Percentiles rank a stretch among this genome's conserved stretches.
Conservation (phyloP, 2,329 filamentous ascomycete species). For the Diaporthe velutina region DNA sequence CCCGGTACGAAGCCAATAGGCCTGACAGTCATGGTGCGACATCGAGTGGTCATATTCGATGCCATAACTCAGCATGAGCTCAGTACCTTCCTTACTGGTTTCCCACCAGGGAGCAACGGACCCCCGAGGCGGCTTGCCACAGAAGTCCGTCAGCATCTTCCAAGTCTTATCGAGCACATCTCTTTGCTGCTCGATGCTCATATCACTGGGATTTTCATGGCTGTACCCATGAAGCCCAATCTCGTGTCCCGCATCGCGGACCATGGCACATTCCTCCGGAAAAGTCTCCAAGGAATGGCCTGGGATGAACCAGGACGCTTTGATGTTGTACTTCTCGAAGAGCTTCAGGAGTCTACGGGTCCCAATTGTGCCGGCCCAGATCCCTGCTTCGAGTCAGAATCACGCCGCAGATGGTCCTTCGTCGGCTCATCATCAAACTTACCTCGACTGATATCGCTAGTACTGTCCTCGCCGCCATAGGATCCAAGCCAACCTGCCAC, state of each 20-base stretch:
- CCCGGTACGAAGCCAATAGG: constrained; percentile 73
- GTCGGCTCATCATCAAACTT: constrained; percentile 32
- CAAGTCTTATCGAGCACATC: constrained; percentile 83
- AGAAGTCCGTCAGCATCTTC: constrained; percentile 77
- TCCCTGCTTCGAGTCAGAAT: constrained; percentile 44
- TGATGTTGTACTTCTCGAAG: constrained; percentile 80
- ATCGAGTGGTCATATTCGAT: constrained; percentile 79
- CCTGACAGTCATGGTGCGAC: constrained; percentile 74
- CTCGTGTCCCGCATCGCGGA: constrained; percentile 61
- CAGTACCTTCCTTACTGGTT: constrained; percentile 74
- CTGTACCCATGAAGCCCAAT: constrained; percentile 59
- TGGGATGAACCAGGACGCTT: constrained; percentile 68
- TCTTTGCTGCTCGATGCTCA: constrained; percentile 79
- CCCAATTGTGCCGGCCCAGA: constrained; percentile 78
- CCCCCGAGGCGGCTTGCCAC: constrained; percentile 78
- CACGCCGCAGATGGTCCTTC: accelerated
- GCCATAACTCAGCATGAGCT: constrained; percentile 74
- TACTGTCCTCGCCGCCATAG: constrained; percentile 80
- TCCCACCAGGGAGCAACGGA: constrained; percentile 84
- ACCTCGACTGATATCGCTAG: constrained; percentile 80
- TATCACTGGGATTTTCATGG: constrained; percentile 59
- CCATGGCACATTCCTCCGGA: constrained; percentile 58
- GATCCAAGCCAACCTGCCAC: constrained; percentile 82
- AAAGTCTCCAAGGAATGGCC: constrained; percentile 64
- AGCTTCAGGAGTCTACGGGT: constrained; percentile 76